A percentile compares a stretch with the other conserved stretches of the same genome.
Evolutionary conservation across 306 rosid genomes (phyloP).

Genomic region (Citrullus colocynthis): DNA sequence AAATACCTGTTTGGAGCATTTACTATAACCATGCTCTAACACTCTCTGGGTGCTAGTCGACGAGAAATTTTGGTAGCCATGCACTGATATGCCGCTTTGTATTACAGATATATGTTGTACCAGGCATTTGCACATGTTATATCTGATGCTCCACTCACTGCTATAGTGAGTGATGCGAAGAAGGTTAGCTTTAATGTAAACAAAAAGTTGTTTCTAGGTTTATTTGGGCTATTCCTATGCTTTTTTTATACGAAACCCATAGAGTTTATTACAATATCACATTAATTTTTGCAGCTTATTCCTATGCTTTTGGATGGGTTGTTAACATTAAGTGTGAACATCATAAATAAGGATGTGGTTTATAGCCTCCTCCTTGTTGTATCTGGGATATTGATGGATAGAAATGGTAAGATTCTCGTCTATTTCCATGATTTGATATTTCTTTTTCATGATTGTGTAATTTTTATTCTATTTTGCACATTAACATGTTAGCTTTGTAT

Average conservation of each 20-base stretch:
- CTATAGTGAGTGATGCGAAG: constrained; percentile 58
- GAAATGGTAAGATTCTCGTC: constrained; percentile 41
- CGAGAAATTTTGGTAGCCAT: not conserved
- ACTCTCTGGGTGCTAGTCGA: not conserved
- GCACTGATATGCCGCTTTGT: constrained; percentile 13
- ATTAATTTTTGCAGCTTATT: constrained; percentile 54
- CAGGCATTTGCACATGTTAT: constrained; percentile 60
- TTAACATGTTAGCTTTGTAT: not conserved
- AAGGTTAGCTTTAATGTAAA: constrained; percentile 39
- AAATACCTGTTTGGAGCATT: not conserved
- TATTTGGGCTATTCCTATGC: not conserved
- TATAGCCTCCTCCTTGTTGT: constrained; percentile 70
- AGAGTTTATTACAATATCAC: not conserved
- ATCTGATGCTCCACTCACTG: constrained; percentile 58
- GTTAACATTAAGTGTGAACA: constrained; percentile 44
- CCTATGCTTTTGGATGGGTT: constrained; percentile 65
- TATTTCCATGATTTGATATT: not conserved
- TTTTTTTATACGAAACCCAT: not conserved
- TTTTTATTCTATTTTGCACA: not conserved
- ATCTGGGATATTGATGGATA: constrained; percentile 76
- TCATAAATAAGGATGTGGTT: constrained; percentile 50
- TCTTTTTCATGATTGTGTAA: not conserved
- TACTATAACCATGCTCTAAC: constrained; percentile 7
- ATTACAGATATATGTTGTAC: constrained; percentile 54
- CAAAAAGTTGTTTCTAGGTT: not conserved